Conservation (phyloP, 2,329 filamentous ascomycete genomes). For the Colletotrichum agaves region DNA sequence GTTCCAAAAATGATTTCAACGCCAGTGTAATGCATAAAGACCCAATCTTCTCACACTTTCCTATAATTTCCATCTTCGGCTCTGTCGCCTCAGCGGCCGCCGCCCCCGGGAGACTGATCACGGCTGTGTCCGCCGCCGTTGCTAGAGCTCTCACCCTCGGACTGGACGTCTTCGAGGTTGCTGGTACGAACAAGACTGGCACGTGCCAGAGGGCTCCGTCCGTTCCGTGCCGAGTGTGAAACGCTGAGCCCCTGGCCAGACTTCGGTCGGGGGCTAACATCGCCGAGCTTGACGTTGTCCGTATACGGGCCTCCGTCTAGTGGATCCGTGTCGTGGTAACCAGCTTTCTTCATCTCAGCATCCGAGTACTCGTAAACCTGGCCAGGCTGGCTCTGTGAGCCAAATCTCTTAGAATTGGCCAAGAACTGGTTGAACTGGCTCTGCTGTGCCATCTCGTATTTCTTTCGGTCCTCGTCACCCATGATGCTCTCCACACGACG, state of each 20-base stretch:
- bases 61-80: not conserved
- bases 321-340: constrained; percentile 22
- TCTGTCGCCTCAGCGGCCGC: not conserved
- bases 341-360: constrained; percentile 45
- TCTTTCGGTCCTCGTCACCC: constrained; percentile 79
- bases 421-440: constrained; percentile 50
- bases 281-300: constrained; percentile 39
- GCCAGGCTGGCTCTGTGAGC: constrained; percentile 43
- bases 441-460: constrained; percentile 77
- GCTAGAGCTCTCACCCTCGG: constrained; percentile 43
- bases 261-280: constrained; percentile 39
- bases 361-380: constrained; percentile 62
- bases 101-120: constrained; percentile 21
- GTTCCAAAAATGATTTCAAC: not conserved
- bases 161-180: constrained; percentile 45
- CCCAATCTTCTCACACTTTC: constrained; percentile 4
- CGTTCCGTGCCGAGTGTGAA: constrained; percentile 40
- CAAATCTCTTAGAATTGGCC: constrained; percentile 38
- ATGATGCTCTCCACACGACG: constrained; percentile 80
- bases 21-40: constrained; percentile 15
- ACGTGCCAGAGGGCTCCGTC: constrained; percentile 52
- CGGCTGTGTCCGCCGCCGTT: constrained; percentile 23
- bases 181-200: constrained; percentile 47
- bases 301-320: constrained; percentile 28
- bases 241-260: constrained; percentile 39